A percentile compares a stretch with the other conserved stretches of the same genome.
phyloP scores from a whole-genome alignment of 495 filamentous ascomycete species.

The Pyrenula massariospora region DNA sequence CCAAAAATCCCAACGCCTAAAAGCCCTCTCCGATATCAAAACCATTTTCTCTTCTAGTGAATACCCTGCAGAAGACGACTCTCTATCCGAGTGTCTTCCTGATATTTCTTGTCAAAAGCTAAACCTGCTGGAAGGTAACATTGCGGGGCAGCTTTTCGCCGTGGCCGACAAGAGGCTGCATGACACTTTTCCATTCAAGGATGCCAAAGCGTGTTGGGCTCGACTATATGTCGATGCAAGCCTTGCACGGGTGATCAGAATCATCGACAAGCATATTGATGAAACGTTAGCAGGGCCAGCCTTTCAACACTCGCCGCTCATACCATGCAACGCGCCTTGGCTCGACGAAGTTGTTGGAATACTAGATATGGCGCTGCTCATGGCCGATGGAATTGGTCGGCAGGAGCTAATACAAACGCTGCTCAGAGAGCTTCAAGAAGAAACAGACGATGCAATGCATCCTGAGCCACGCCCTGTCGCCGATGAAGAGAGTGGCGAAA shows the following conservation, averaged over 20 bases:
- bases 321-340: not conserved
- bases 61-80: not conserved
- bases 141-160: not conserved
- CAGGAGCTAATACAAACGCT: not conserved
- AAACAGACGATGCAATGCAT: not conserved
- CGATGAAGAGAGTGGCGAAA: too few relatives aligned
- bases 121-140: not conserved
- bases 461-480: too few relatives aligned
- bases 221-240: conserved; percentile 69
- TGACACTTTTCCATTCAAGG: conserved; percentile 55
- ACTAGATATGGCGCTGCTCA: not conserved
- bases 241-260: conserved; percentile 18
- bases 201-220: conserved; percentile 65
- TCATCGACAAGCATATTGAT: not conserved
- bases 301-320: not conserved
- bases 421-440: conserved; percentile 2
- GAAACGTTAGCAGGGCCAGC: not conserved
- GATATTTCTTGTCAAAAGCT: not conserved
- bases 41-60: not conserved
- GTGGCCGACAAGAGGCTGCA: conserved; percentile 53
- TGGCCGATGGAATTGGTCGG: not conserved
- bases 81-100: not conserved
- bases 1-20: not conserved
- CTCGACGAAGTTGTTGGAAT: not conserved
- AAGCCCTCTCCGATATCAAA: not conserved